Evolutionary conservation across 768 basidiomycete genomes (phyloP).

Genomic region (Suillus lakei): DNA sequence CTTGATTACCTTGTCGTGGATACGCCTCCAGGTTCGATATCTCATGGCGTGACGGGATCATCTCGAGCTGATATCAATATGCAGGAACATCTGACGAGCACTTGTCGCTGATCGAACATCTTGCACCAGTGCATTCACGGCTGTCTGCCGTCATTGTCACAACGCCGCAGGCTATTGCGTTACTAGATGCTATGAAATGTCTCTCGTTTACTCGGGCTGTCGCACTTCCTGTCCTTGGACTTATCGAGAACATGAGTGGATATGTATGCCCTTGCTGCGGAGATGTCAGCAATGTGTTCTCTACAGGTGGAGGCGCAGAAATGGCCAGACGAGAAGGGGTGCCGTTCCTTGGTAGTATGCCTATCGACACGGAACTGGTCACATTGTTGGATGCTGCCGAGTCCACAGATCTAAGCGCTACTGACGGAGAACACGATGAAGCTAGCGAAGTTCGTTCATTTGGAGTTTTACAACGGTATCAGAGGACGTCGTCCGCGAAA

Average conservation of each 20-base stretch:
- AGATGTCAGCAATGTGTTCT: constrained; percentile 94
- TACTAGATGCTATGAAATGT: constrained; percentile 95
- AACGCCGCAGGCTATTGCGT: constrained; percentile 95
- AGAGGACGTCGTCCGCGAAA: constrained; percentile 67
- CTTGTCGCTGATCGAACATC: constrained; percentile 91
- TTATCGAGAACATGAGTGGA: constrained; percentile 99
- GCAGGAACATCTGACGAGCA: constrained; percentile 99
- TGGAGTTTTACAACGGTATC: constrained; percentile 63
- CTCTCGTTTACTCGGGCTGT: constrained; percentile 93
- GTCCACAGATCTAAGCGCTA: constrained; percentile 23
- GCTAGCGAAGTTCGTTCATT: constrained; percentile 41
- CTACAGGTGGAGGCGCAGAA: constrained; percentile 88
- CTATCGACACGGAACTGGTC: constrained; percentile 92
- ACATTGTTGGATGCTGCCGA: constrained; percentile 77
- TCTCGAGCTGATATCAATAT: constrained; percentile 23
- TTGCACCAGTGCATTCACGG: constrained; percentile 80
- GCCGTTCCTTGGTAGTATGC: constrained; percentile 83
- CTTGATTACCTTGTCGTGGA: constrained; percentile 93
- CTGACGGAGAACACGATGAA: constrained; percentile 22
- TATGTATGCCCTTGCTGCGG: constrained; percentile 98
- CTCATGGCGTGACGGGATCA: constrained; percentile 6
- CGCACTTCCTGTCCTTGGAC: constrained; percentile 82
- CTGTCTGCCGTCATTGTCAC: constrained; percentile 91
- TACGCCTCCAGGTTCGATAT: constrained; percentile 87
- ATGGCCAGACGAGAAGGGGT: constrained; percentile 80